Percentiles rank a stretch among this genome's conserved stretches.
phyloP scores from a whole-genome alignment of 2,329 filamentous ascomycete genomes.

The Aspergillus sp. region DNA sequence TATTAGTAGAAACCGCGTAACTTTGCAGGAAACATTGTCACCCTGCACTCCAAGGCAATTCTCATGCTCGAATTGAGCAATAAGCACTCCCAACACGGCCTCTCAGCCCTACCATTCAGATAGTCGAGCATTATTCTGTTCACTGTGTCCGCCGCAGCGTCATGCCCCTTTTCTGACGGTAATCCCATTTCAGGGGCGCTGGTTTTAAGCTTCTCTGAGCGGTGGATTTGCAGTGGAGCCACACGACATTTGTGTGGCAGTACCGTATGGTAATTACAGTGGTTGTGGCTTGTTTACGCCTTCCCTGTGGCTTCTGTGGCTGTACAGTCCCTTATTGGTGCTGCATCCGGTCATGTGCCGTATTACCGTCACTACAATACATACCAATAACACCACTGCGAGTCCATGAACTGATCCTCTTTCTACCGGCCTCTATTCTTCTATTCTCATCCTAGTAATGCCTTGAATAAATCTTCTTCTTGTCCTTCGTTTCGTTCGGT shows the following conservation, averaged over 20 bases:
- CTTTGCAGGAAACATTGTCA: no score
- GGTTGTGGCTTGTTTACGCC: not conserved
- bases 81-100: no score
- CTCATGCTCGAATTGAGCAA: no score
- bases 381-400: not conserved
- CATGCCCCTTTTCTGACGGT: not conserved
- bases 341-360: not conserved
- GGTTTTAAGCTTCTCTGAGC: not conserved
- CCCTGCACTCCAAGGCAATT: no score
- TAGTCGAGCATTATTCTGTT: not conserved
- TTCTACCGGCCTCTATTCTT: not conserved
- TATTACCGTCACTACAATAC: not conserved
- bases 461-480: not conserved
- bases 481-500: not conserved
- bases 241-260: constrained; percentile 1
- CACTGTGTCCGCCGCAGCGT: not conserved
- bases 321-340: not conserved
- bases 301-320: not conserved
- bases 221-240: constrained; percentile 1
- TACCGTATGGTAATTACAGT: not conserved
- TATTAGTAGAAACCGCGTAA: not conserved
- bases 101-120: no score
- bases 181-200: not conserved
- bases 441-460: not conserved
- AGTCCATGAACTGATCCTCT: not conserved